Conservation (phyloP, 2,329 filamentous ascomycete genomes). For the Aspergillus proliferans region DNA sequence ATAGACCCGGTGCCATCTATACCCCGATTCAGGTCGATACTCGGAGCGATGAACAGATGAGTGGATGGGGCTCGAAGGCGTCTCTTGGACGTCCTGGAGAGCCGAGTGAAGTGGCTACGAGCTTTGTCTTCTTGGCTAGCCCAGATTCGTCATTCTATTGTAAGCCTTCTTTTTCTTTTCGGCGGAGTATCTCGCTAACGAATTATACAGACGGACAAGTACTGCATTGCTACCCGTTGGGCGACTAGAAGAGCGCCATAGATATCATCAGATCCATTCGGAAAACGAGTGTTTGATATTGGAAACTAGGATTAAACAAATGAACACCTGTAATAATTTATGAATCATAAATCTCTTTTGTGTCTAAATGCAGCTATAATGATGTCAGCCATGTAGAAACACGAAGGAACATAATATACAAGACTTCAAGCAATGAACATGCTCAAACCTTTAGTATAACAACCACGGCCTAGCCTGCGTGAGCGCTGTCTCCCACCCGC, state of each 20-base stretch:
- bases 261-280: not conserved
- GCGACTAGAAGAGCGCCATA: constrained; percentile 19
- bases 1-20: constrained; percentile 26
- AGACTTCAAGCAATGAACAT: not conserved
- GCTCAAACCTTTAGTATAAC: constrained; percentile 17
- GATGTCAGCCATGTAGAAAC: not conserved
- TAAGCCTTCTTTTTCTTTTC: constrained; percentile 13
- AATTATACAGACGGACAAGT: constrained; percentile 26
- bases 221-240: constrained; percentile 29
- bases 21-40: constrained; percentile 32
- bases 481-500: constrained; percentile 32
- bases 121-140: constrained; percentile 35
- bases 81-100: constrained; percentile 31
- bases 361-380: not conserved
- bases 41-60: constrained; percentile 29
- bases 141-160: constrained; percentile 29
- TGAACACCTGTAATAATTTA: no score
- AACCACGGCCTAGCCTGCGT: constrained; percentile 30
- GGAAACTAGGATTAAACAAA: no score
- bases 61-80: constrained; percentile 22
- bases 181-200: not conserved
- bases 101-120: constrained; percentile 36
- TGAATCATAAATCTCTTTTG: no score
- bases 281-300: no score
- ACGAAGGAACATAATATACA: not conserved